Conservation (phyloP, 2,329 filamentous ascomycete species). For the Zymoseptoria ardabiliae region DNA sequence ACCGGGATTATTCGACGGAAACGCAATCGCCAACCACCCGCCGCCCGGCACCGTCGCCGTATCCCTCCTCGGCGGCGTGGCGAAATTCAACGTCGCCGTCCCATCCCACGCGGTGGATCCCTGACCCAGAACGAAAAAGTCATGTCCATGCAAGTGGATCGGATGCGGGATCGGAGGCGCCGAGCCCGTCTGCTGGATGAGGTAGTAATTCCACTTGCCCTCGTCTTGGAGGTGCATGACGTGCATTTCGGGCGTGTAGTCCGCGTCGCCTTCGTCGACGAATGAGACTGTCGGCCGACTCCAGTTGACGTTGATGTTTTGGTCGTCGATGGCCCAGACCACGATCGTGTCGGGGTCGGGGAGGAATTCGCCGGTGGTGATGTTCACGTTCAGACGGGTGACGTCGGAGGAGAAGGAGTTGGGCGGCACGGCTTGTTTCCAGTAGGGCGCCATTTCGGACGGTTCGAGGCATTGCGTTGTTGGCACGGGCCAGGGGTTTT, state of each 20-base stretch:
- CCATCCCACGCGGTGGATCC: slow-evolving; percentile 20
- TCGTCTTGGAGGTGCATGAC: slow-evolving; percentile 34
- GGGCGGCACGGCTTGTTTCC: slow-evolving; percentile 31
- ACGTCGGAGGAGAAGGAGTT: slow-evolving; percentile 28
- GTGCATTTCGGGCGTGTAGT: slow-evolving; percentile 34
- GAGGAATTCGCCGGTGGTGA: slow-evolving; percentile 24
- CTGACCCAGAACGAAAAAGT: slow-evolving; percentile 26
- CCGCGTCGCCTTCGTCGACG: slow-evolving; percentile 35
- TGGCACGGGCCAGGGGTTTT: slow-evolving; percentile 15
- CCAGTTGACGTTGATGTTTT: slow-evolving; percentile 38
- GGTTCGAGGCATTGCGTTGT: slow-evolving; percentile 28
- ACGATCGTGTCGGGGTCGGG: slow-evolving; percentile 33
- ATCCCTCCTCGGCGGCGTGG: slow-evolving; percentile 43
- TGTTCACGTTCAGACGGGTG: slow-evolving; percentile 28
- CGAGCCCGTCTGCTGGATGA: slow-evolving; percentile 30
- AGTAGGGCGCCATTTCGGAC: slow-evolving; percentile 24
- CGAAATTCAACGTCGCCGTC: slow-evolving; percentile 25
- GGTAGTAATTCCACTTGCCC: slow-evolving; percentile 23
- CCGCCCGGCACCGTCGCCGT: slow-evolving; percentile 37
- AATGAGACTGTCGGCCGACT: slow-evolving; percentile 40
- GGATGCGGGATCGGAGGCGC: slow-evolving; percentile 18
- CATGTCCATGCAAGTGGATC: slow-evolving; percentile 25
- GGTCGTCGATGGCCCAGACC: slow-evolving; percentile 34
- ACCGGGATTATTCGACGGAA: slow-evolving; percentile 46
- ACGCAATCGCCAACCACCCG: slow-evolving; percentile 44